Evolutionary conservation across 441 rosid genomes (phyloP).

Genomic region (Gossypium lobatum): DNA sequence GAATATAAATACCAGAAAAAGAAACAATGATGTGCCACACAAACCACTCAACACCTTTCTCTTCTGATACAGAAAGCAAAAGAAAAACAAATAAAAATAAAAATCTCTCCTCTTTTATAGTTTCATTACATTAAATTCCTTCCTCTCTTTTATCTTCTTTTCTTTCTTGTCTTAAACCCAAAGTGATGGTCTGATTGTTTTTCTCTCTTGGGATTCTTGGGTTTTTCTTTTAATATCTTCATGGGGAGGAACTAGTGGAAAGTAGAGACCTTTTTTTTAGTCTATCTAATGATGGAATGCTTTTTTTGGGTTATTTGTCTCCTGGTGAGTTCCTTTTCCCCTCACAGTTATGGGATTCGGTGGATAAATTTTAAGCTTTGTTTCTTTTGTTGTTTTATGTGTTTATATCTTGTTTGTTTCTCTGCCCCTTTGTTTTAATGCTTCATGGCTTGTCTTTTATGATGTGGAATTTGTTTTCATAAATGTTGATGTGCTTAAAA

Average conservation of each 20-base stretch:
- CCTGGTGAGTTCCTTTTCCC: slow-evolving; percentile 10
- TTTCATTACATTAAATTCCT: not conserved
- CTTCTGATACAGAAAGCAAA: not conserved
- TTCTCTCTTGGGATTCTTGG: slow-evolving; percentile 5
- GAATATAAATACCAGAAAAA: slow-evolving; percentile 13
- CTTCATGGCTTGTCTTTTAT: not conserved
- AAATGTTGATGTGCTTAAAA: not conserved
- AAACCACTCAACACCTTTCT: slow-evolving; percentile 12
- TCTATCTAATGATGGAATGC: not conserved
- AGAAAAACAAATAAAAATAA: not conserved
- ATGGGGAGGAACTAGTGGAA: not conserved
- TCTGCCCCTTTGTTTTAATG: not conserved
- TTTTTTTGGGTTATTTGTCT: slow-evolving; percentile 2
- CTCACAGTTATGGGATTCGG: not conserved
- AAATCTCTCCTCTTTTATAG: not conserved
- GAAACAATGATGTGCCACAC: slow-evolving; percentile 15
- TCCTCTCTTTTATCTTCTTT: not conserved
- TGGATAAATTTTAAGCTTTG: not conserved
- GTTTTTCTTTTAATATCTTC: not conserved
- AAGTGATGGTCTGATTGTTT: slow-evolving; percentile 9
- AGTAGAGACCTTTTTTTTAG: not conserved
- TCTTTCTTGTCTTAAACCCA: slow-evolving; percentile 1
- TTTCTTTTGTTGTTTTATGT: not conserved
- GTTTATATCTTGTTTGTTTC: not conserved
- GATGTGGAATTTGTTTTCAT: not conserved